Base-by-base conservation (phyloP, 441 rosid species). In the Biscutella auriculata region DNA sequence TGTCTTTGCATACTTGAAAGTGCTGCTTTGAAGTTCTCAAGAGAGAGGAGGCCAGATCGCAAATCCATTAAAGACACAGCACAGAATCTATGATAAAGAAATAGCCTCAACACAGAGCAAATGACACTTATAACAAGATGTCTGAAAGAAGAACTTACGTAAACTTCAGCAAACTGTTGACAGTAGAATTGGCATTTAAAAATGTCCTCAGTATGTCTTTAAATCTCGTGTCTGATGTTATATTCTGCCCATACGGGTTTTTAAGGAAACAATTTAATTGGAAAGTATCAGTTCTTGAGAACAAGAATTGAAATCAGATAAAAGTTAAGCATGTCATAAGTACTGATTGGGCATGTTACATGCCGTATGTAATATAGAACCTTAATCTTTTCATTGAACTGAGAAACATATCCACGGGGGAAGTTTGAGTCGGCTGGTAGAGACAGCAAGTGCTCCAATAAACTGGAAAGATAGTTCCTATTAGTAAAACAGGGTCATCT, bases 21-120 rank as follows among this genome's bases (percentile, higher is more conserved):
- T 66, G 96, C 95, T 67, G 73, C 53, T 76, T 78, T 85, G 71
- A 93, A 85, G 71, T 87, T 88, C 72, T 85, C 95, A 30, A 87
- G 69, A 19, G 97, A 79, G 37, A 83, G 76, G 75, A 83, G 76
- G 60, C 93, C 95, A 51, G 70, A 71, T 67, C 80, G 80, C 77
- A 76, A 3, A 53, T 89, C 83, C 82, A 90, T 78, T 44, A 59
- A 46, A 48, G 96, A 84, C 63, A 87, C 81, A 39, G 87, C 87
- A 33, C 67, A 65, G 79, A 83, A 93, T 67, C 98, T 93, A 70
- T 73, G 52, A 70, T 69, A 66, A 70, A 33, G 39, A 36, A 42
- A 58, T 43, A 62, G 60, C 43, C 53, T 74, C 52, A 63, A 62
- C 53, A 71, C 53, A 63, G 40, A 33, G 14, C 62, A 62, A 53